Percentiles rank a stretch among this genome's conserved stretches.
Evolutionary conservation across 176 grass and related monocot species (phyloP).

Genomic region (Oryza brachyantha): DNA sequence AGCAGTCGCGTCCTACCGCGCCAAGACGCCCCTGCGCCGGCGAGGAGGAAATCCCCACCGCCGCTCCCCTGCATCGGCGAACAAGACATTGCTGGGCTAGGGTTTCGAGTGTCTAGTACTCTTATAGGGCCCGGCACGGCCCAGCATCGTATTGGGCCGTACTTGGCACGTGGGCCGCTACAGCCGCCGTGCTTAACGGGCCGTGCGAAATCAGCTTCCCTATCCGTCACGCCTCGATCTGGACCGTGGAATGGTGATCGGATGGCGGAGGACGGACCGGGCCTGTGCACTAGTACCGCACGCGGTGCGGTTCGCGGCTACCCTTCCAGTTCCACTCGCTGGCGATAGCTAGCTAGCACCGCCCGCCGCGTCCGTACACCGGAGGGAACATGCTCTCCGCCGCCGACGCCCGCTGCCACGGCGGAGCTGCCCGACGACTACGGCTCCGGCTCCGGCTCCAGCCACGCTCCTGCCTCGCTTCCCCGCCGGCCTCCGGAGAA

Average conservation of each 20-base stretch:
- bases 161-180: too few species aligned
- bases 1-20: too few species aligned
- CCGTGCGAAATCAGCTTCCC: too few species aligned
- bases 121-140: too few species aligned
- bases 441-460: not conserved
- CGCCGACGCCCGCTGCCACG: constrained; percentile 15
- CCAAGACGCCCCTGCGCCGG: too few species aligned
- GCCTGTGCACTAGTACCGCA: not conserved
- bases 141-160: too few species aligned
- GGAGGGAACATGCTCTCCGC: constrained; percentile 38
- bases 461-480: not conserved
- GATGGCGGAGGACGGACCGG: not conserved
- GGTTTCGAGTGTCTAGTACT: too few species aligned
- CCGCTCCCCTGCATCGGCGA: too few species aligned
- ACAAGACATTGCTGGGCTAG: too few species aligned
- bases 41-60: too few species aligned
- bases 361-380: not conserved
- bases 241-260: not conserved
- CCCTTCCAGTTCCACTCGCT: constrained; percentile 3
- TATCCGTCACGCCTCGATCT: not conserved
- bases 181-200: too few species aligned
- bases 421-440: not conserved
- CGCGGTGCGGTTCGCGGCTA: not conserved
- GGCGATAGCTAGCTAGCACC: not conserved
- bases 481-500: not conserved